Conservation (phyloP, 331 rosid genomes). For the Acacia pycnantha region DNA sequence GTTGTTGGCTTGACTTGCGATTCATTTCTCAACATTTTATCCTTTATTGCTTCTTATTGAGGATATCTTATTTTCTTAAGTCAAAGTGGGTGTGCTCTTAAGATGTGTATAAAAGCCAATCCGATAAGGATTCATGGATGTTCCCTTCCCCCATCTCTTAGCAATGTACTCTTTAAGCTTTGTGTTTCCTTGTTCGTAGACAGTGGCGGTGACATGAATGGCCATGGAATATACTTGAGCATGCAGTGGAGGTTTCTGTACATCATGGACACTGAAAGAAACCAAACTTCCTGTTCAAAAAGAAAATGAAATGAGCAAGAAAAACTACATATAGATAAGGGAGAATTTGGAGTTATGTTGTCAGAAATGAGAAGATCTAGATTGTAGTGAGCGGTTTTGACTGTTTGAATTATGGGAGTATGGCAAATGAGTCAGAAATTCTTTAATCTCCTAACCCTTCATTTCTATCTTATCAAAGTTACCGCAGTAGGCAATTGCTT, state of each 20-base stretch:
- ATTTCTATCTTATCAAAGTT: neutral
- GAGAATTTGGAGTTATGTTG: neutral
- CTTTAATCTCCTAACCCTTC: neutral
- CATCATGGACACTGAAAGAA: neutral
- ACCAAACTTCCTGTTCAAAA: neutral
- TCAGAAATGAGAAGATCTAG: neutral
- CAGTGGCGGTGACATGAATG: no score
- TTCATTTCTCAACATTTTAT: neutral
- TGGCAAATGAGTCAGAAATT: neutral
- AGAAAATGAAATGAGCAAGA: neutral
- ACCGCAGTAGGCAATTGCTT: neutral
- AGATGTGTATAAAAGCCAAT: neutral
- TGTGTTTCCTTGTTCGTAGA: neutral
- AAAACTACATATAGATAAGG: neutral
- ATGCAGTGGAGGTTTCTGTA: neutral
- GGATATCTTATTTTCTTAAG: neutral
- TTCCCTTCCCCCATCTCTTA: neutral
- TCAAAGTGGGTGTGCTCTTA: constrained; percentile 32
- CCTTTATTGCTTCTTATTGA: neutral
- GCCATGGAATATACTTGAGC: neutral
- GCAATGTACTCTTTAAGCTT: neutral
- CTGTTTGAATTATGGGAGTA: neutral
- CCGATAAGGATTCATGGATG: neutral
- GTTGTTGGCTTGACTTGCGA: neutral
- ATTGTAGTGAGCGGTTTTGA: neutral